Evolutionary conservation across 805 yeast genomes (phyloP), one percentile per base, ranked within the genome.

Genomic region (Tetrapisispora namnaoensis): DNA sequence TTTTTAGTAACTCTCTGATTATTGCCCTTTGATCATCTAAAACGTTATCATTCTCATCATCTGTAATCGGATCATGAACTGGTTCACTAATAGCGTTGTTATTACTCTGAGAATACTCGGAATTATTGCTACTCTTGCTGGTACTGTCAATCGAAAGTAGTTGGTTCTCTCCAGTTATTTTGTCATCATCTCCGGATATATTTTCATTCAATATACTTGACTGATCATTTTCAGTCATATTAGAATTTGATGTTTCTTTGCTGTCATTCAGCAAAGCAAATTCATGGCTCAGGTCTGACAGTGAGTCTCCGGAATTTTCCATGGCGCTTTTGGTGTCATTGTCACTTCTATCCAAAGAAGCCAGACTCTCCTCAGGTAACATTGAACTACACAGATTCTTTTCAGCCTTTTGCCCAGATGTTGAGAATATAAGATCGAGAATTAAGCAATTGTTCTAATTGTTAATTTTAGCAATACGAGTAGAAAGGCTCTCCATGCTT

Each of bases 11-110:
- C 14, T 49, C 37, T 4, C 42, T 35, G 16, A 65, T 49, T 2
- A 49, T 47, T 2, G 51, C 46, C 40, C 68, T 53, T 49, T 61
- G 66, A 21, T 44, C 43, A 42, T 37, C 40, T 5, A 44, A 13
- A 10, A 24, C 3, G 14, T 17, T 10, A 18, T 20, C 44, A 18
- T 14, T 17, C 3, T 32, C 18, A 14, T 38, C 11, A 38, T 38
- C 16, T 9, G 8, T 6, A 37, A 6, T 5, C 18, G 8, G 11
- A n/a, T 16, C 39, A 37, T 16, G 6, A n/a, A n/a, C n/a, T n/a
- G n/a, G n/a, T 17, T 39, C 16, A n/a, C 20, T 22, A 18, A 14
- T 16, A 10, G 7, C 14, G 14, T 7, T 37, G 14, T 37, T 37
- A 16, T 37, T 18, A 37, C 18, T 37, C n/a, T n/a, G n/a, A n/a